These are phyloP conservation scores for Naegleria lovaniensis DNA, from an alignment of 208 protist genomes.

Conservation along the genomic window DNA sequence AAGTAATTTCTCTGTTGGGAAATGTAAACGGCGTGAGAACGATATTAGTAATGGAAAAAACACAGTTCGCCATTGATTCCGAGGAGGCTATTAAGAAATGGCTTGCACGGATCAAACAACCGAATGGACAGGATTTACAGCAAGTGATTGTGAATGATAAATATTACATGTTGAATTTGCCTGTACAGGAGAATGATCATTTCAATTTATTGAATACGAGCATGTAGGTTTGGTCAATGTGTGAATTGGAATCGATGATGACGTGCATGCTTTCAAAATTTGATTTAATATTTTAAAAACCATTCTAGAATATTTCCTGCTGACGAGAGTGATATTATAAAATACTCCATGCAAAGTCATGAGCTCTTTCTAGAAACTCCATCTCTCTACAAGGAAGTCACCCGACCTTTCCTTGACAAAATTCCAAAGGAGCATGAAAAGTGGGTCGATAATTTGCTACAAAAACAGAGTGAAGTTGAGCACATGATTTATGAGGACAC, in stretches of 20 bases:
- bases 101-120: not conserved
- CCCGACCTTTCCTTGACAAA: not conserved
- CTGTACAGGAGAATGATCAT: not conserved
- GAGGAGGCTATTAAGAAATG: not conserved
- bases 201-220: not conserved
- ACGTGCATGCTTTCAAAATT: no score
- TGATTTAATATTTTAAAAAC: not conserved
- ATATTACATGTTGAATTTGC: not conserved
- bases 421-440: not conserved
- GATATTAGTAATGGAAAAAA: not conserved
- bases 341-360: not conserved
- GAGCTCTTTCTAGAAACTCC: not conserved
- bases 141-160: not conserved
- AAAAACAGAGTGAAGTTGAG: not conserved
- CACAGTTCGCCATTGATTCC: not conserved
- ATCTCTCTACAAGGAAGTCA: not conserved
- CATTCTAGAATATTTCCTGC: not conserved
- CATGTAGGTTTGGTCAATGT: not conserved
- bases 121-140: not conserved
- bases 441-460: not conserved
- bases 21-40: not conserved
- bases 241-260: no score
- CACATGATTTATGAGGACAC: conserved; percentile 2
- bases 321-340: not conserved
- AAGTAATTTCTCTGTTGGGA: not conserved